phyloP scores from a whole-genome alignment of 306 rosid genomes.

The Glycine tomentella region DNA sequence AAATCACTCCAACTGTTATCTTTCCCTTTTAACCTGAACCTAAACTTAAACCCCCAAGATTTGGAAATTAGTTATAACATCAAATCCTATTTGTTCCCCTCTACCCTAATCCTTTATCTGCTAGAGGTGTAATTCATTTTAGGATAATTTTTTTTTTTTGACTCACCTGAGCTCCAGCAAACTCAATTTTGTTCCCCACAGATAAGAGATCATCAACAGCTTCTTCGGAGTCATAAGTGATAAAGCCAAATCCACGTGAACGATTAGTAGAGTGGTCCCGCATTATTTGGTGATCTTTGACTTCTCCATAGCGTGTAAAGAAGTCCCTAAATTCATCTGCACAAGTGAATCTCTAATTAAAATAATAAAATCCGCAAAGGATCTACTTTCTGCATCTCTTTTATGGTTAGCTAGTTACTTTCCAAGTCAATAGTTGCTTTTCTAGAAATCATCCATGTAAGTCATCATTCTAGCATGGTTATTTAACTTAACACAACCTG shows the following conservation, averaged over 20 bases:
- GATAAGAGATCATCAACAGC: slow-evolving; percentile 85
- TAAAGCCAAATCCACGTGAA: slow-evolving; percentile 90
- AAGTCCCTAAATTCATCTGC: slow-evolving; percentile 78
- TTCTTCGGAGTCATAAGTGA: slow-evolving; percentile 79
- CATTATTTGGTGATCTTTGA: slow-evolving; percentile 88
- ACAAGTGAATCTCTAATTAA: slow-evolving; percentile 39
- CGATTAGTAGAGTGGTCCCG: slow-evolving; percentile 86
- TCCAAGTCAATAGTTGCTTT: neutral
- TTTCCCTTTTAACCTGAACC: neutral
- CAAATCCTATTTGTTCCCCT: neutral
- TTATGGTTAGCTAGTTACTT: neutral
- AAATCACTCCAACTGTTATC: neutral
- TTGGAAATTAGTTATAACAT: neutral
- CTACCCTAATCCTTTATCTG: neutral
- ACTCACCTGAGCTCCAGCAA: slow-evolving; percentile 91
- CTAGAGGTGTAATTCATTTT: neutral
- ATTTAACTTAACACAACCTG: slow-evolving; percentile 16
- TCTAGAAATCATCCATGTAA: neutral
- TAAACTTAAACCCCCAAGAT: neutral
- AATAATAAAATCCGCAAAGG: slow-evolving; percentile 3
- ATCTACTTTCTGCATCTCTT: neutral
- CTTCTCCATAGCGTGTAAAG: slow-evolving; percentile 82
- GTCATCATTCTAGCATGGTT: neutral
- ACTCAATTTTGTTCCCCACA: slow-evolving; percentile 88
- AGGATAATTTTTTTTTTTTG: too few species aligned